Evolutionary conservation across 495 filamentous ascomycete genomes (phyloP).

Genomic region (Bacidia gigantensis): DNA sequence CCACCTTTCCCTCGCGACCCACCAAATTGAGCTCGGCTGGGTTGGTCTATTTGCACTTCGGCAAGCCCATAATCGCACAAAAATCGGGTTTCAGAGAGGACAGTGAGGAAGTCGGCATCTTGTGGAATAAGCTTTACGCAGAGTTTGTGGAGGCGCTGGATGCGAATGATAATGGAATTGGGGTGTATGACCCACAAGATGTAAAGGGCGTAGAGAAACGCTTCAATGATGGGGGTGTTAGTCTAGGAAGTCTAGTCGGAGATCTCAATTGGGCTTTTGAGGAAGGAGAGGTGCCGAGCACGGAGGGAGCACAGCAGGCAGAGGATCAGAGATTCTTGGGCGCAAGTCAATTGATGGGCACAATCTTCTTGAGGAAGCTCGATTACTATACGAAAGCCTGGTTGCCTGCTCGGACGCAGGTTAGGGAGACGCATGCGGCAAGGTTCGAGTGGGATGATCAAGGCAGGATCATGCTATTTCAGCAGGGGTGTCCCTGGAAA

Average conservation of each 20-base stretch:
- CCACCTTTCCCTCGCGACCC: conserved; percentile 57
- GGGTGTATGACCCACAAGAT: conserved; percentile 53
- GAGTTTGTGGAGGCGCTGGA: conserved; percentile 93
- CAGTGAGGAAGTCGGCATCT: conserved; percentile 49
- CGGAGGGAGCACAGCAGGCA: conserved; percentile 36
- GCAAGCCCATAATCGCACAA: conserved; percentile 62
- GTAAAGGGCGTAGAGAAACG: conserved; percentile 58
- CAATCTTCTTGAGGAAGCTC: conserved; percentile 68
- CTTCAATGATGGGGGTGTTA: conserved; percentile 71
- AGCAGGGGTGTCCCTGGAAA: conserved; percentile 75
- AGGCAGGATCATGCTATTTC: conserved; percentile 69
- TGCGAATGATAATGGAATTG: conserved; percentile 93
- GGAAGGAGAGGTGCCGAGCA: not conserved
- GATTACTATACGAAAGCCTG: conserved; percentile 58
- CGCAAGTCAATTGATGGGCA: conserved; percentile 70
- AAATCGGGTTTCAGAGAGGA: conserved; percentile 47
- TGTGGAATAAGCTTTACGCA: conserved; percentile 82
- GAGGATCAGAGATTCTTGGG: conserved; percentile 69
- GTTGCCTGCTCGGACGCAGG: conserved; percentile 74
- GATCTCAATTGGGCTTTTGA: conserved; percentile 58
- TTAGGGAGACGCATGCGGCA: conserved; percentile 52
- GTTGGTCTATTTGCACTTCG: conserved; percentile 92
- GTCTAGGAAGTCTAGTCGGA: conserved; percentile 66
- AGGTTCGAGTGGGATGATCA: conserved; percentile 52
- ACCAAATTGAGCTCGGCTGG: conserved; percentile 92